These are phyloP conservation scores for Wickerhamiella sorbophila DNA, from an alignment of 805 yeast species.

Conservation along the genomic window DNA sequence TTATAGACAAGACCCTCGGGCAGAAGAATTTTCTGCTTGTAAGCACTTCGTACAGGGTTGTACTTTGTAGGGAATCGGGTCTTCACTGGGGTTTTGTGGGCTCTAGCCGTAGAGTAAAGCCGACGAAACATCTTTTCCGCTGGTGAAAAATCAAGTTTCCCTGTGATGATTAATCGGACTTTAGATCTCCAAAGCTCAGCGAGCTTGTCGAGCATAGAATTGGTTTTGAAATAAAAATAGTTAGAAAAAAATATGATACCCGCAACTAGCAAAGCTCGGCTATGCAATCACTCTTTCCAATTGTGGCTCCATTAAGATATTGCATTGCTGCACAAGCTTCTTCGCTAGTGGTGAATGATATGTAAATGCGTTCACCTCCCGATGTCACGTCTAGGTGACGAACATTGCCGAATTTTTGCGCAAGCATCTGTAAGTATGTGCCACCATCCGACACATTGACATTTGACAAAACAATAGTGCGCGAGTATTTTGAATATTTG, in stretches of 20 bases:
- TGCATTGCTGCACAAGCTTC: neutral
- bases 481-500: neutral
- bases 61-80: slow-evolving; percentile 39
- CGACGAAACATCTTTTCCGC: slow-evolving; percentile 3
- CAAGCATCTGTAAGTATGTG: neutral
- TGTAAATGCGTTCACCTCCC: neutral
- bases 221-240: neutral
- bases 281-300: neutral
- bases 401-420: neutral
- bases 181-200: neutral
- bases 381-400: neutral
- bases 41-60: slow-evolving; percentile 50
- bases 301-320: neutral
- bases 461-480: neutral
- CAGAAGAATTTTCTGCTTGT: slow-evolving; percentile 42
- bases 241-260: too few relatives aligned
- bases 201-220: neutral
- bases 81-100: slow-evolving; percentile 10
- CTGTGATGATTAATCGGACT: neutral
- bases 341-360: neutral
- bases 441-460: neutral
- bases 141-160: slow-evolving; percentile 1
- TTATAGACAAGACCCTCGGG: slow-evolving; percentile 47
- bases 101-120: neutral
- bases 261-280: too few relatives aligned